Conservation (phyloP, 768 basidiomycete species). For the Amanita thiersii region DNA sequence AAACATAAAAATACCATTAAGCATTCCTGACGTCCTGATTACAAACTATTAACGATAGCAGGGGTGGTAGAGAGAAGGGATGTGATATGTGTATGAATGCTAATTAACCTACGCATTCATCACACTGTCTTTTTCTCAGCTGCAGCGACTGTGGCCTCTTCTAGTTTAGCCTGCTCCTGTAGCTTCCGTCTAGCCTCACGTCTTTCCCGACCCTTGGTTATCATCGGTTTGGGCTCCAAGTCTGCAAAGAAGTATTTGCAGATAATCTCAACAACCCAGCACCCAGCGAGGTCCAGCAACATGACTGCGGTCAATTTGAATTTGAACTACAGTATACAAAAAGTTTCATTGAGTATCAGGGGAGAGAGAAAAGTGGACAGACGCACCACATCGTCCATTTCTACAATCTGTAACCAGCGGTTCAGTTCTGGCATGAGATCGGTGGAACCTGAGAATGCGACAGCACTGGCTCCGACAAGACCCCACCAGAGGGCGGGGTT, state of each 20-base stretch:
- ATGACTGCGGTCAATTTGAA: slow-evolving; percentile 69
- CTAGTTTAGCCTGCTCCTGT: slow-evolving; percentile 2
- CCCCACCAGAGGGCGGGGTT: slow-evolving; percentile 93
- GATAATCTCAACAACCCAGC: slow-evolving; percentile 71
- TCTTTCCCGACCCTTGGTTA: slow-evolving; percentile 78
- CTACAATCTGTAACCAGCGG: slow-evolving; percentile 94
- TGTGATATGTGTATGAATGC: too few species aligned
- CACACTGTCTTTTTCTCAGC: slow-evolving; percentile 6
- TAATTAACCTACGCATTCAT: too few species aligned
- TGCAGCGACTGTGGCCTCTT: neutral
- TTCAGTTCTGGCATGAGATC: slow-evolving; percentile 95
- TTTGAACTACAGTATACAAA: slow-evolving; percentile 58
- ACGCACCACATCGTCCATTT: slow-evolving; percentile 70
- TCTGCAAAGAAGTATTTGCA: slow-evolving; percentile 89
- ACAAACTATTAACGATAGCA: too few species aligned
- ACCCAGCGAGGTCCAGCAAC: slow-evolving; percentile 83
- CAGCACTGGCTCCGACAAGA: slow-evolving; percentile 77
- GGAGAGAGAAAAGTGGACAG: slow-evolving; percentile 1
- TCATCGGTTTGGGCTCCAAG: slow-evolving; percentile 75
- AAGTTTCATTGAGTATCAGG: slow-evolving; percentile 1
- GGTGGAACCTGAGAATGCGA: slow-evolving; percentile 90
- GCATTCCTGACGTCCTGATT: too few species aligned
- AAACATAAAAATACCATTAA: too few species aligned
- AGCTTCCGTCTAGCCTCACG: slow-evolving; percentile 32
- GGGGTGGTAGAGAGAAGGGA: too few species aligned